These are phyloP conservation scores for Boletus pseudopeckii DNA, from an alignment of 768 basidiomycete genomes.

Conservation along the genomic window DNA sequence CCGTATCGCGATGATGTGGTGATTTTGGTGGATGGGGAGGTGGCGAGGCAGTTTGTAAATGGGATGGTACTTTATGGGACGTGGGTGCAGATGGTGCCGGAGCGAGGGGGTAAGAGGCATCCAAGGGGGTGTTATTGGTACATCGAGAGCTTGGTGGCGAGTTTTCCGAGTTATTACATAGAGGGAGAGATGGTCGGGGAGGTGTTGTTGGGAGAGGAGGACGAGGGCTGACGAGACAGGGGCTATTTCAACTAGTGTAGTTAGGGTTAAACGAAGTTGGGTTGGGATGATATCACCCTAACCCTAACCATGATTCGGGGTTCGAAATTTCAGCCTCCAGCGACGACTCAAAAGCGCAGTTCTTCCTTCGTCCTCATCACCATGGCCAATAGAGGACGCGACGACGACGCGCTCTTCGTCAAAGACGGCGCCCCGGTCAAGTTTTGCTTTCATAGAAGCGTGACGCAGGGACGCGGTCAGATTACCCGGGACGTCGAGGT, in stretches of 20 bases:
- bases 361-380: not conserved
- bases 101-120: conserved; percentile 4
- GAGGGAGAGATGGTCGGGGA: conserved; percentile 10
- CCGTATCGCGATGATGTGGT: conserved; percentile 28
- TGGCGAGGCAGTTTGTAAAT: conserved; percentile 10
- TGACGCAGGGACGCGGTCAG: conserved; percentile 18
- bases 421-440: conserved; percentile 21
- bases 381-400: conserved; percentile 5
- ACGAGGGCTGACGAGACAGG: not conserved
- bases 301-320: conserved; percentile 32
- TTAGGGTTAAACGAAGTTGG: too few relatives aligned
- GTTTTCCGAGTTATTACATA: conserved; percentile 49
- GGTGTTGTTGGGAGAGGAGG: not conserved
- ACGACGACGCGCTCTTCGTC: conserved; percentile 17
- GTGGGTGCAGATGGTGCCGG: conserved; percentile 33
- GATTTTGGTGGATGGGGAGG: conserved; percentile 25
- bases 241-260: too few relatives aligned
- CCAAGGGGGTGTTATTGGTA: conserved; percentile 48
- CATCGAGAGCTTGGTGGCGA: conserved; percentile 47
- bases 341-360: not conserved
- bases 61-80: conserved; percentile 36
- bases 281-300: conserved; percentile 9
- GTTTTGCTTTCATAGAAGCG: conserved; percentile 29
- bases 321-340: conserved; percentile 20
- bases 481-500: conserved; percentile 25